These are phyloP conservation scores for Ilyonectria mors-panacis DNA, from an alignment of 2,329 filamentous ascomycete genomes.

Conservation along the genomic window DNA sequence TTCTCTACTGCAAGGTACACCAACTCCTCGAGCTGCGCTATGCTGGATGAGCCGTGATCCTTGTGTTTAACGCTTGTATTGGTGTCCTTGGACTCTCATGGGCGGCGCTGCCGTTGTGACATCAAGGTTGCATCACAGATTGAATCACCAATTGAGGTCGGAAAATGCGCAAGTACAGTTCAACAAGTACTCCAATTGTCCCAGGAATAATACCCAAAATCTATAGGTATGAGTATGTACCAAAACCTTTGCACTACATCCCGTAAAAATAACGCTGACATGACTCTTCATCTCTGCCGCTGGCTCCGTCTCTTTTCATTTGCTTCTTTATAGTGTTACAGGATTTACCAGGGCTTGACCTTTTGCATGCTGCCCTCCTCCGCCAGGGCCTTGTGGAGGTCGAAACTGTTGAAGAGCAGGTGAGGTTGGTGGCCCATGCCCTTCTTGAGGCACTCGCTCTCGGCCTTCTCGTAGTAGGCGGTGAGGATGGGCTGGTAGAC, in stretches of 20 bases:
- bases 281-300: conserved; percentile 9
- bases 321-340: conserved; percentile 26
- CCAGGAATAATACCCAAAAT: conserved; percentile 27
- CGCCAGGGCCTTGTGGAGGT: conserved; percentile 87
- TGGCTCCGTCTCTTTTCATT: conserved; percentile 5
- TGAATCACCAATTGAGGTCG: not conserved
- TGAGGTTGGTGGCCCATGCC: conserved; percentile 94
- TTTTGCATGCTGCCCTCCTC: conserved; percentile 91
- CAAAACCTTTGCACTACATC: conserved; percentile 22
- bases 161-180: not conserved
- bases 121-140: not conserved
- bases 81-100: too few species aligned
- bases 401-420: conserved; percentile 87
- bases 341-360: conserved; percentile 74
- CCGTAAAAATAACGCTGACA: conserved; percentile 27
- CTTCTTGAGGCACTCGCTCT: conserved; percentile 87
- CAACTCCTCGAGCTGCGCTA: too few species aligned
- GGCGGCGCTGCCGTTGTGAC: not conserved
- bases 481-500: conserved; percentile 86
- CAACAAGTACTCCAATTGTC: conserved; percentile 32
- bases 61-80: too few species aligned
- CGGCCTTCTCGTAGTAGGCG: conserved; percentile 88
- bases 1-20: too few species aligned
- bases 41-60: too few species aligned
- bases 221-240: conserved; percentile 29